Evolutionary conservation across 73 alveolate species (phyloP), one percentile per base, ranked within the genome.

Genomic region (Paramecium biaurelia): DNA sequence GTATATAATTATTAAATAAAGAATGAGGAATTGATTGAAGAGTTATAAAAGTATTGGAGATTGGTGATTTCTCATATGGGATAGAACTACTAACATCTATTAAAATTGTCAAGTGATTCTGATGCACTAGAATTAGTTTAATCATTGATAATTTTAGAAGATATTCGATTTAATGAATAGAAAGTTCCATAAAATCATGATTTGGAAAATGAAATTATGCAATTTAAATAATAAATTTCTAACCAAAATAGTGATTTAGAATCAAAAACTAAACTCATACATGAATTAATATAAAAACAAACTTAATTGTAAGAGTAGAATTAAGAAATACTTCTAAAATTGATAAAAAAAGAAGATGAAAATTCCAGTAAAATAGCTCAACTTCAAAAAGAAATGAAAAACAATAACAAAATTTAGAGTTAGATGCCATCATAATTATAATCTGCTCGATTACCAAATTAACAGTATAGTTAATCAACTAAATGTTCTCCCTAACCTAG

Each of bases 1-100:
- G 87, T 74, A 74, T 15, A 74, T 23, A 74, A 37, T 37, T 12
- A 34, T 12, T 37, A 74, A 11, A 74, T 41, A 74, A 74, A 74
- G 59, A 34, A 74, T 74, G 87, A 74, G 59, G 87, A 74, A 23
- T 37, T 74, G 67, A 9, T 37, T 0, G 87, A 74, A 74, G 87
- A 74, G 32, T 41, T 74, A 74, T 20, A 37, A 24, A 74, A 74
- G 87, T 74, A 74, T 74, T 74, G 87, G 87, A 20, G 59, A 41
- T 74, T 74, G 38, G 87, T 74, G 37, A 41, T 74, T 4, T 20
- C 30, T 28, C 87, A 74, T 41, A 34, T 74, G 67, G 30, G 67
- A 15, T 34, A n/a, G 12, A 68, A 74, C 15, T 74, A 74, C 45
- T 37, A 74, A 11, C 67, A 74, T 37, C 38, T 74, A 20, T 37